Evolutionary conservation across 176 grass and related monocot genomes (phyloP).

Genomic region (Hyparrhenia diplandra): DNA sequence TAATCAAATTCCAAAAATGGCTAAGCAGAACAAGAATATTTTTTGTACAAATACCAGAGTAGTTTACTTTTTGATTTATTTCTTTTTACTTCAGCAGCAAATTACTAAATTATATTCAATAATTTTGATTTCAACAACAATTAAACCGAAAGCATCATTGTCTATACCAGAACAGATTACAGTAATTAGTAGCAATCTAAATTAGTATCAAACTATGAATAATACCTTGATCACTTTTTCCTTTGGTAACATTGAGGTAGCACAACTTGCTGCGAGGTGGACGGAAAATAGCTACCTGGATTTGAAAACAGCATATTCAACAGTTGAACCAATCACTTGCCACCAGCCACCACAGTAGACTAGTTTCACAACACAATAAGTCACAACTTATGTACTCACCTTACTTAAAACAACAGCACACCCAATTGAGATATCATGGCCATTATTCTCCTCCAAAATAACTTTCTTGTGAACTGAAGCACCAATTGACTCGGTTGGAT

Average conservation of each 20-base stretch:
- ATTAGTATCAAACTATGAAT: not conserved
- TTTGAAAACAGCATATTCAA: not conserved
- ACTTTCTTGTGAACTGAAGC: constrained; percentile 51
- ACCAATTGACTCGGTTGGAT: constrained; percentile 32
- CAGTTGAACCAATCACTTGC: not conserved
- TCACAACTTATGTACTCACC: constrained; percentile 10
- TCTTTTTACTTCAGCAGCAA: too few species aligned
- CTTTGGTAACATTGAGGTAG: constrained; percentile 52
- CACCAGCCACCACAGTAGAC: not conserved
- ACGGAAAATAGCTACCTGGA: constrained; percentile 51
- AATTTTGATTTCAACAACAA: too few species aligned
- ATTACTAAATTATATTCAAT: too few species aligned
- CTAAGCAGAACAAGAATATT: too few species aligned
- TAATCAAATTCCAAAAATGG: too few species aligned
- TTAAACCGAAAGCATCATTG: too few species aligned
- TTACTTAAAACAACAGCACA: constrained; percentile 47
- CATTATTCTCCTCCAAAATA: constrained; percentile 20
- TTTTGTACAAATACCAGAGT: too few species aligned
- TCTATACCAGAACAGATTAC: not conserved
- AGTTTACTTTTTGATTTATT: too few species aligned
- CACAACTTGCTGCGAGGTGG: constrained; percentile 22
- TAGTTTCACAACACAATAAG: constrained; percentile 2
- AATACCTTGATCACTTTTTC: constrained; percentile 51
- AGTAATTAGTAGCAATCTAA: not conserved
- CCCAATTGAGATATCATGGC: constrained; percentile 36